Evolutionary conservation across 164 flowering plant genomes (phyloP).

Genomic region (Chimonanthus salicifolius): DNA sequence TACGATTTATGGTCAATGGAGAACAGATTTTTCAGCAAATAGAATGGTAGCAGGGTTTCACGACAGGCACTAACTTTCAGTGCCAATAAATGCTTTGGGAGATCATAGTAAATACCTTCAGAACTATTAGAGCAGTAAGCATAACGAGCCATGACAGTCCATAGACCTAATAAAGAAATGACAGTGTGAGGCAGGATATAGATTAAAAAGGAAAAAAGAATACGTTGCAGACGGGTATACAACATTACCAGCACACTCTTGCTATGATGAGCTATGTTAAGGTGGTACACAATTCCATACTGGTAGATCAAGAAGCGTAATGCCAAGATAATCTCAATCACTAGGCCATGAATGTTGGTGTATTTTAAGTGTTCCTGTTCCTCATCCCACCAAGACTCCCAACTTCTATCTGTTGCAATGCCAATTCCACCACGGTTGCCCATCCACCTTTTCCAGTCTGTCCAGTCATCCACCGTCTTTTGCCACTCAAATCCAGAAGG

Average conservation of each 20-base stretch:
- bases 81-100: neutral
- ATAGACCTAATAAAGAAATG: slow-evolving; percentile 53
- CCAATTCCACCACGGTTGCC: slow-evolving; percentile 98
- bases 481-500: slow-evolving; percentile 99
- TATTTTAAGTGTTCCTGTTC: slow-evolving; percentile 77
- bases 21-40: neutral
- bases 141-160: slow-evolving; percentile 91
- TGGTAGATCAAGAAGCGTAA: slow-evolving; percentile 86
- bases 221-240: neutral
- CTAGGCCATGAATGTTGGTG: slow-evolving; percentile 65
- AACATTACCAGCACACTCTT: slow-evolving; percentile 57
- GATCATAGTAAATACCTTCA: slow-evolving; percentile 53
- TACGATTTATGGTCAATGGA: neutral
- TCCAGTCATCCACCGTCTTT: slow-evolving; percentile 97
- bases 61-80: too few relatives aligned
- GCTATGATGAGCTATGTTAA: slow-evolving; percentile 66
- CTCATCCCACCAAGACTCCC: slow-evolving; percentile 98
- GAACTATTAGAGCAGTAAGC: slow-evolving; percentile 51
- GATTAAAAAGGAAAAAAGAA: neutral
- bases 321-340: slow-evolving; percentile 77
- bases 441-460: slow-evolving; percentile 99
- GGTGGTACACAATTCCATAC: slow-evolving; percentile 95
- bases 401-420: slow-evolving; percentile 68
- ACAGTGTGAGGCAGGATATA: slow-evolving; percentile 1
- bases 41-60: neutral